Evolutionary conservation across 495 filamentous ascomycete species (phyloP), one percentile per base, ranked within the genome.

Genomic region (Wilcoxina mikolae): DNA sequence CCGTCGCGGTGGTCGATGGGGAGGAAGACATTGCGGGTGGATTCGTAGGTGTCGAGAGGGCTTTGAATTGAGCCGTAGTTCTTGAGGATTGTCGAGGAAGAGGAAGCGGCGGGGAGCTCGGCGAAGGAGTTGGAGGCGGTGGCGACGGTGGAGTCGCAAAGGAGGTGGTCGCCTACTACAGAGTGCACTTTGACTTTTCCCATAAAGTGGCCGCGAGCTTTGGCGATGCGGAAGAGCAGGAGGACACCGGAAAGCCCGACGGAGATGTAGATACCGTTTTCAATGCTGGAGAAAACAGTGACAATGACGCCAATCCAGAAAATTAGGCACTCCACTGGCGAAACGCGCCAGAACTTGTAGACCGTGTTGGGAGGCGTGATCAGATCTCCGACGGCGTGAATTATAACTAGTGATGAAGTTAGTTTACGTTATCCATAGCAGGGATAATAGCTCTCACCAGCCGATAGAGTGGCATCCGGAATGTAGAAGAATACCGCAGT

Each of bases 401-500:
- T 96, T 59, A 98, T 98, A 65, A 98, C 87, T n/a, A n/a, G n/a
- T n/a, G n/a, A n/a, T n/a, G n/a, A n/a, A n/a, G n/a, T n/a, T n/a
- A n/a, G n/a, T n/a, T n/a, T n/a, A n/a, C n/a, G n/a, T n/a, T n/a
- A n/a, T 38, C n/a, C n/a, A 38, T n/a, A 38, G n/a, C 33, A n/a
- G 33, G 9, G 9, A 38, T 9, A 9, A 9, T n/a, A n/a, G n/a
- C n/a, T n/a, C n/a, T n/a, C n/a, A n/a, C n/a, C n/a, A 45, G 81
- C 91, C 5, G 93, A 76, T n/a, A 98, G 78, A 4, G 79, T 74
- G 2, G 91, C 80, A 56, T 76, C 83, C 2, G 91, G 87, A 59
- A 98, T 95, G 69, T 87, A 98, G 73, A 78, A 96, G 76, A 98
- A 98, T 33, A 98, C 79, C 4, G 84, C 81, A 3, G 93, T 80